These are phyloP conservation scores for Eucalyptus sp. DNA, from an alignment of 345 rosid species.

Conservation along the genomic window DNA sequence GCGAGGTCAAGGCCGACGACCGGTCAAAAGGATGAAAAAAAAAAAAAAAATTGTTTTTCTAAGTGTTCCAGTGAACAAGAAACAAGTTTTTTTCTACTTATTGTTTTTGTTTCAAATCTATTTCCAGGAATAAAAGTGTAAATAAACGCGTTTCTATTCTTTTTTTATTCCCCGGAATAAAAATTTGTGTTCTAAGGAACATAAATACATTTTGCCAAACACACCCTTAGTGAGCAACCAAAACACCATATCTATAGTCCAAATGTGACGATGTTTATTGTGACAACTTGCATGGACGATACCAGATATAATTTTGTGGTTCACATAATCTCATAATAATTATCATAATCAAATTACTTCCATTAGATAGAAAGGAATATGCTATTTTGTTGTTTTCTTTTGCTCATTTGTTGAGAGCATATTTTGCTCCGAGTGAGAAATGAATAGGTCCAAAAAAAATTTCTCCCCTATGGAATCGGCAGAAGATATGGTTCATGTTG, in stretches of 20 bases:
- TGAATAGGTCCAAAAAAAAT: neutral
- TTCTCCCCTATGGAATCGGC: neutral
- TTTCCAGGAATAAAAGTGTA: too few relatives aligned
- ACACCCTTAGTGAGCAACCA: neutral
- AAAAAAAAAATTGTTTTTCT: too few relatives aligned
- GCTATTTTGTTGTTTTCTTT: neutral
- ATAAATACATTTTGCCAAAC: too few relatives aligned
- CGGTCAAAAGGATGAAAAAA: too few relatives aligned
- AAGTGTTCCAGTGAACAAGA: too few relatives aligned
- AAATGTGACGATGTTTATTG: neutral
- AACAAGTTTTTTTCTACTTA: too few relatives aligned
- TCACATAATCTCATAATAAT: neutral
- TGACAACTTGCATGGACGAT: neutral
- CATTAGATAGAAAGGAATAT: neutral
- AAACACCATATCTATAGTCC: neutral
- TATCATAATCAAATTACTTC: neutral
- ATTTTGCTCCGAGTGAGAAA: neutral
- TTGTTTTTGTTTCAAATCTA: too few relatives aligned
- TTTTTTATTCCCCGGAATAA: too few relatives aligned
- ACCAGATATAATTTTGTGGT: neutral
- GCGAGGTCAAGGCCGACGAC: too few relatives aligned
- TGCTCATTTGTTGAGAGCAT: neutral
- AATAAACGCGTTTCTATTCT: too few relatives aligned
- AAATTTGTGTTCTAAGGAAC: too few relatives aligned
- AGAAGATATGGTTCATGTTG: neutral